Evolutionary conservation across 306 rosid genomes (phyloP).

Genomic region (Lotus japonicus): DNA sequence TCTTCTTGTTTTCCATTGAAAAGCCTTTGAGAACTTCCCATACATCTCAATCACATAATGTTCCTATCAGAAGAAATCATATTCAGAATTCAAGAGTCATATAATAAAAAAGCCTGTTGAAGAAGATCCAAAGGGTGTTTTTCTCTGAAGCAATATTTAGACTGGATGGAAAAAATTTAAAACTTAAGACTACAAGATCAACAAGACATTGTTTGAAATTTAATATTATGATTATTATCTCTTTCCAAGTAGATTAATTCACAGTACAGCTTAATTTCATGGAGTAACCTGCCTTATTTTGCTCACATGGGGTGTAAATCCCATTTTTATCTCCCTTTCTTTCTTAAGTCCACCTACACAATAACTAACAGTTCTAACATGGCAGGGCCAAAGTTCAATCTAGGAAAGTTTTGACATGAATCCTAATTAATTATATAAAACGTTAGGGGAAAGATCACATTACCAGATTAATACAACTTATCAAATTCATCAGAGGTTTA

Average conservation of each 20-base stretch:
- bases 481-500: too few species aligned
- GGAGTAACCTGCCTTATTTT: not conserved
- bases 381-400: not conserved
- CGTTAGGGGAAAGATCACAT: not conserved
- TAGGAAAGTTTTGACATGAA: not conserved
- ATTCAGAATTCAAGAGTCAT: constrained; percentile 12
- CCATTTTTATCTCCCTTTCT: not conserved
- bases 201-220: not conserved
- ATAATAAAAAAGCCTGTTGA: too few species aligned
- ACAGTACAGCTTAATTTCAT: not conserved
- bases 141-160: too few species aligned
- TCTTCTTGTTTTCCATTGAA: constrained; percentile 83
- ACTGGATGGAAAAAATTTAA: not conserved
- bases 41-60: constrained; percentile 79
- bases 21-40: constrained; percentile 94
- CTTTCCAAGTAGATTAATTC: too few species aligned
- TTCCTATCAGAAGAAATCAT: constrained; percentile 50
- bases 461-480: too few species aligned
- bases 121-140: too few species aligned
- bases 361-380: not conserved
- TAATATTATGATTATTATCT: too few species aligned
- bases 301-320: not conserved
- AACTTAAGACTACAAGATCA: not conserved
- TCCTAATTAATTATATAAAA: not conserved
- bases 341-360: not conserved